Evolutionary conservation across 257 asterid species (phyloP).

Genomic region (Paulownia fortunei): DNA sequence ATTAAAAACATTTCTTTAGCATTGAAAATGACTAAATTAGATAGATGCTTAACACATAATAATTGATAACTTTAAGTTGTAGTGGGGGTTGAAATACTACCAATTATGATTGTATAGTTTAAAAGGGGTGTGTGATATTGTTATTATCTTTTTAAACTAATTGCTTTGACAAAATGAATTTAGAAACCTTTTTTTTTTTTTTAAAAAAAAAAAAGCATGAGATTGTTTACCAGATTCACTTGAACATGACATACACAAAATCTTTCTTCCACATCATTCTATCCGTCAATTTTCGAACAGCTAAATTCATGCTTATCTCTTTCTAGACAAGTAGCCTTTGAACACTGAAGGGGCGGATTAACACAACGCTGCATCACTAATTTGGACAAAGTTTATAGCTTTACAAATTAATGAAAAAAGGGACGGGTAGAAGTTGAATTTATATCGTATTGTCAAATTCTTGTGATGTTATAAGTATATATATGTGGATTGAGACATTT

Average conservation of each 20-base stretch:
- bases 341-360: neutral
- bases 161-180: neutral
- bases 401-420: too few species aligned
- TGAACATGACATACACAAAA: slow-evolving; percentile 5
- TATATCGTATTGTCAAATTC: too few species aligned
- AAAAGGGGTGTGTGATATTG: neutral
- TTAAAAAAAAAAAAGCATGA: too few species aligned
- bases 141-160: neutral
- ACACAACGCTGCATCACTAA: neutral
- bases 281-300: neutral
- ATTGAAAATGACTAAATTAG: neutral
- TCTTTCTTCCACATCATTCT: neutral
- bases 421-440: too few species aligned
- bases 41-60: neutral
- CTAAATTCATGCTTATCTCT: slow-evolving; percentile 11
- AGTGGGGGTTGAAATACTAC: neutral
- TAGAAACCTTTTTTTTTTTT: neutral
- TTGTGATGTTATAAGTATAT: too few species aligned
- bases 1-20: neutral
- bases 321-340: neutral
- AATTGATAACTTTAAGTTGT: neutral
- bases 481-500: too few species aligned
- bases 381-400: neutral
- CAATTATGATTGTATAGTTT: too few species aligned
- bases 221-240: neutral